Evolutionary conservation across 2,329 filamentous ascomycete genomes (phyloP).

Genomic region (Cytospora schulzeri): DNA sequence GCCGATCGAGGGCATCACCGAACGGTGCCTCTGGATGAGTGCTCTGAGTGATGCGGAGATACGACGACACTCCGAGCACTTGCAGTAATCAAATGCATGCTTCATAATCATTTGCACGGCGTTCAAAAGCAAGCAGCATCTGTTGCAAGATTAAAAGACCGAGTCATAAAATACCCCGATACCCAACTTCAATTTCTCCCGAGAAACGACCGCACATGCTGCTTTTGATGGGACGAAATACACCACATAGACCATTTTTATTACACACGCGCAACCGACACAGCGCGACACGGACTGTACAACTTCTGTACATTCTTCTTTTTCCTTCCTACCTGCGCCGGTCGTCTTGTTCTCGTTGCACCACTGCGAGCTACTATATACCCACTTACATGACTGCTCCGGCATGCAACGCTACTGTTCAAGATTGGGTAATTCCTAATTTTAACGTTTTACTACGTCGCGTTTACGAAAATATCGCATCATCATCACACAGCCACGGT

Average conservation of each 20-base stretch:
- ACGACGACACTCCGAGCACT: constrained; percentile 51
- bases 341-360: not conserved
- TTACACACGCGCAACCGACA: not conserved
- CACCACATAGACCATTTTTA: not conserved
- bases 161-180: constrained; percentile 3
- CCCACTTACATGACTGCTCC: constrained; percentile 11
- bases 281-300: not conserved
- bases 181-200: constrained; percentile 12
- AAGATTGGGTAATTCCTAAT: constrained; percentile 18
- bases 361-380: constrained; percentile 18
- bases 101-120: not conserved
- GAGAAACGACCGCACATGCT: constrained; percentile 12
- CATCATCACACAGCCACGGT: constrained; percentile 7
- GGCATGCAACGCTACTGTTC: constrained; percentile 2
- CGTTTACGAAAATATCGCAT: constrained; percentile 6
- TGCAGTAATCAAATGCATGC: constrained; percentile 43
- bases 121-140: not conserved
- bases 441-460: not conserved
- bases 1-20: constrained; percentile 74
- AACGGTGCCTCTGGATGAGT: constrained; percentile 83
- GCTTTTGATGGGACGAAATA: constrained; percentile 8
- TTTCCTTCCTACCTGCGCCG: constrained; percentile 7
- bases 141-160: not conserved
- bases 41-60: constrained; percentile 78
- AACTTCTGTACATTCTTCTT: constrained; percentile 15